phyloP scores from a whole-genome alignment of 108 stramenopile genomes.

The Thalassiosira profunda region DNA sequence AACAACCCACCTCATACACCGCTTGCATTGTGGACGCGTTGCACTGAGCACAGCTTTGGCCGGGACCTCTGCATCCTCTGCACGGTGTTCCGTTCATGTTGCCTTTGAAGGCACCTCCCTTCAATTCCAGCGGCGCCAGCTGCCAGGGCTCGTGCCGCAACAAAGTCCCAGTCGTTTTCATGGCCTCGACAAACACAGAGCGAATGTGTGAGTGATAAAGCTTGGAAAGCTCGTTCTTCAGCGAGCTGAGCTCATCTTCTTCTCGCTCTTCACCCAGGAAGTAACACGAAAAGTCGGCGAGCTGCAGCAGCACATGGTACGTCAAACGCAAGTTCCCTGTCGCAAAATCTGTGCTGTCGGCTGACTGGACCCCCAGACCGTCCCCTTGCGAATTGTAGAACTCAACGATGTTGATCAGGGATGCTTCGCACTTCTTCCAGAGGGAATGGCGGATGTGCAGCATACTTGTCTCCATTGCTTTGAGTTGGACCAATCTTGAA shows the following conservation, averaged over 20 bases:
- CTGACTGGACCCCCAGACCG: conserved; percentile 2
- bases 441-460: conserved; percentile 30
- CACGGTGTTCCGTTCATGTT: conserved; percentile 4
- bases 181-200: conserved; percentile 74
- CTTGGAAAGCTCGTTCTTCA: conserved; percentile 32
- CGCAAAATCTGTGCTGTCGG: conserved; percentile 23
- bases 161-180: conserved; percentile 68
- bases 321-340: conserved; percentile 35
- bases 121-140: conserved; percentile 36
- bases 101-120: neutral
- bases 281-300: conserved; percentile 12
- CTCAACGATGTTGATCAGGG: conserved; percentile 30
- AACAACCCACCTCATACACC: conserved; percentile 14
- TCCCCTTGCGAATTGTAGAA: conserved; percentile 1
- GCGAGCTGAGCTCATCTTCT: conserved; percentile 13
- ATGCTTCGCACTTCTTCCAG: conserved; percentile 28
- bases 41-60: neutral
- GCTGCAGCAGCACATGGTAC: conserved; percentile 33
- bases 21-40: neutral
- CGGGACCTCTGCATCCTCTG: neutral
- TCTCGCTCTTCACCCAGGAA: conserved; percentile 28
- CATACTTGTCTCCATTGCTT: conserved; percentile 6
- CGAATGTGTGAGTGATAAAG: conserved; percentile 61
- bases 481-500: conserved; percentile 5
- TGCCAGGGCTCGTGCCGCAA: conserved; percentile 73